Evolutionary conservation across 2,329 filamentous ascomycete species (phyloP), one percentile per base, ranked within the genome.

Genomic region (Apiospora koreana): DNA sequence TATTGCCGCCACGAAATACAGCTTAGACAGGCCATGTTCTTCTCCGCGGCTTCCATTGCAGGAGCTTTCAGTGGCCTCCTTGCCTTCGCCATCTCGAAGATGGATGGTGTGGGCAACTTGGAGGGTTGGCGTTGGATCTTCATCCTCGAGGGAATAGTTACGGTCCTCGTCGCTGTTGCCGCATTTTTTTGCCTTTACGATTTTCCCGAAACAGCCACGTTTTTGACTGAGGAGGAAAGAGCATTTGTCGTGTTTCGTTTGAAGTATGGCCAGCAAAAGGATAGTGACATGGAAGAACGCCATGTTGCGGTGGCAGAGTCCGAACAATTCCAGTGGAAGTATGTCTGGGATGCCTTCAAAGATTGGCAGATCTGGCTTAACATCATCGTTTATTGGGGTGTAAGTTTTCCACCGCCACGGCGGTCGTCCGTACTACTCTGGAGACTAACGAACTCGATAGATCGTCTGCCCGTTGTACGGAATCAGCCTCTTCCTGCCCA

Each of bases 11-110:
- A 86, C 67, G 87, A 89, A 71, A 85, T 87, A 41, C 86, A 87
- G 69, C 77, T 87, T 28, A 82, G 87, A 0, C 84, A 86, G 72
- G 93, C 93, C 1, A 87, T 95, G 68, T 95, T 96, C 85, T 97
- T 95, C 83, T 93, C 92, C 0, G 93, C 93, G 0, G 93, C 93
- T 0, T 93, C 94, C 0, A 83, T 96, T 0, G 93, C 93, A 0
- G 94, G 94, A 0, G 93, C 91, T 0, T 94, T 94, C 74, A 92
- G 91, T 73, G 92, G 92, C 4, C 84, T 94, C 2, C 83, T 94
- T 1, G 92, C 92, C 0, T 92, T 89, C 50, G 92, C 85, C 0
- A 94, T 94, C 69, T 86, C 86, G 10, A 87, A 91, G 69, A 93
- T 94, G 91, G 84, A 90, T 67, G 91, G 91, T 0, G 77, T 91